Conservation (phyloP, 2,329 filamentous ascomycete species). For the Penicillium sclerotigenum region DNA sequence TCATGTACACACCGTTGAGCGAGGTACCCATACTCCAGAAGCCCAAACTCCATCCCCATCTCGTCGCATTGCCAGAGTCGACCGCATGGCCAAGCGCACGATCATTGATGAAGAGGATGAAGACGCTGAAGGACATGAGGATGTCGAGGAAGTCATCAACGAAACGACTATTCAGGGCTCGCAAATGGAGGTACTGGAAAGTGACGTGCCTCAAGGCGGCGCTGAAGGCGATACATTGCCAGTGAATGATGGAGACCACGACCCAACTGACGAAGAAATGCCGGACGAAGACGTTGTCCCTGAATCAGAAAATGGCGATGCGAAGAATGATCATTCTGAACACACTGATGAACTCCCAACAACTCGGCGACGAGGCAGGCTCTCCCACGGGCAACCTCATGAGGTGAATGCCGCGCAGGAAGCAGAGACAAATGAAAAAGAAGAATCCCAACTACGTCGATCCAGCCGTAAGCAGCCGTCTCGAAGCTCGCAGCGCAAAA, state of each 20-base stretch:
- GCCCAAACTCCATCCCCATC: conserved; percentile 21
- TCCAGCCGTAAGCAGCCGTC: conserved; percentile 41
- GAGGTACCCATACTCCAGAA: conserved; percentile 54
- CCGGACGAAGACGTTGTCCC: conserved; percentile 39
- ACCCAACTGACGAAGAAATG: conserved; percentile 36
- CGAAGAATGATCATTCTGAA: conserved; percentile 32
- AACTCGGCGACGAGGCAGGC: conserved; percentile 43
- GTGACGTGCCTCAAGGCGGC: conserved; percentile 33
- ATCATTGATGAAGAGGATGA: conserved; percentile 32
- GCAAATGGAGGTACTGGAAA: conserved; percentile 44
- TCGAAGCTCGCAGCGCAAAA: conserved; percentile 46
- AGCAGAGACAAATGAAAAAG: conserved; percentile 33
- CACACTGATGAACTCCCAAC: conserved; percentile 57
- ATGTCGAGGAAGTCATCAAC: conserved; percentile 36
- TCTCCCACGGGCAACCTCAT: conserved; percentile 23
- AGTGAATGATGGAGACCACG: conserved; percentile 17
- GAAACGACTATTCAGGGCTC: conserved; percentile 42
- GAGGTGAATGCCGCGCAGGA: conserved; percentile 31
- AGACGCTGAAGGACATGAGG: conserved; percentile 23
- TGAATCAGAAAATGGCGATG: conserved; percentile 42
- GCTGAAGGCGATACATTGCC: conserved; percentile 33
- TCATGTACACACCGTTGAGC: conserved; percentile 54
- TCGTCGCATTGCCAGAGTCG: conserved; percentile 31
- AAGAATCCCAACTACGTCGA: conserved; percentile 34
- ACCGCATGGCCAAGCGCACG: conserved; percentile 42